These are phyloP conservation scores for Papiliotrema fonsecae DNA, from an alignment of 1,284 basidiomycete genomes.

Conservation along the genomic window DNA sequence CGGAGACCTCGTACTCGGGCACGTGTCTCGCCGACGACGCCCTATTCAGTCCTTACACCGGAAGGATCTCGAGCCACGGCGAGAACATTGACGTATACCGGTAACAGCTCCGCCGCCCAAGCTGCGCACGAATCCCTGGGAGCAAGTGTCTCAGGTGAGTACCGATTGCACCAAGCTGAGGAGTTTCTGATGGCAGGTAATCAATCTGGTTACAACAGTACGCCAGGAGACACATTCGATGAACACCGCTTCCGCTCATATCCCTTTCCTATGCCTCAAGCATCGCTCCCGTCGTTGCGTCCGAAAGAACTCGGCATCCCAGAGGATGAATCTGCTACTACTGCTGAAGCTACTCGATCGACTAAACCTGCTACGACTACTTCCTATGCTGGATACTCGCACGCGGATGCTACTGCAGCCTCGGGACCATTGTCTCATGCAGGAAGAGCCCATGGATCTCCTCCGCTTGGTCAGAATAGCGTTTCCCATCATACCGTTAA, in stretches of 20 bases:
- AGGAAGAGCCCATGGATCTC: no score
- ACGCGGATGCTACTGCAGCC: neutral
- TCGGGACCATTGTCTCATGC: no score
- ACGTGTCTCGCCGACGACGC: neutral
- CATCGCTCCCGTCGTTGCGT: conserved; percentile 6
- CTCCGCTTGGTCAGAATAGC: no score
- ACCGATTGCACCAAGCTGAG: no score
- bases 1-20: neutral
- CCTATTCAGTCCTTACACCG: neutral
- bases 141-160: no score
- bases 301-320: neutral
- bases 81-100: neutral
- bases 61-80: neutral
- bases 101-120: neutral
- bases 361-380: no score
- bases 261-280: conserved; percentile 9
- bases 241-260: conserved; percentile 7
- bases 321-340: neutral
- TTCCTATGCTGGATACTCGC: neutral
- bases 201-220: no score
- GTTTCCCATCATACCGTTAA: no score
- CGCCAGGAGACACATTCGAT: neutral
- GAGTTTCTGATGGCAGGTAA: no score
- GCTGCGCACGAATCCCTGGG: neutral
- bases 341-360: neutral